Evolutionary conservation across 108 stramenopile genomes (phyloP).

Genomic region (Skeletonema potamos): DNA sequence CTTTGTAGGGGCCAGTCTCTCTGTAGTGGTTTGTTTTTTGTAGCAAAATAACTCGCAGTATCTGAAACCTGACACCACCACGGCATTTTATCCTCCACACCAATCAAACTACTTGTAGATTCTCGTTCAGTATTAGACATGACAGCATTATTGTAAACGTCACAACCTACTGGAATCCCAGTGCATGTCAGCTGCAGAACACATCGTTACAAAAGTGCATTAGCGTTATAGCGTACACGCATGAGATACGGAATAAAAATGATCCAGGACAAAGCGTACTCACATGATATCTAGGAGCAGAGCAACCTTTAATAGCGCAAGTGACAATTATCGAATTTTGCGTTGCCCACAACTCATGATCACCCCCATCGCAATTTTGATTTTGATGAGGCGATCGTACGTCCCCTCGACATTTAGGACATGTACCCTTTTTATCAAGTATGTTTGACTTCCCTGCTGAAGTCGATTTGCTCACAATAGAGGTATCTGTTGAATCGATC

Average conservation of each 20-base stretch:
- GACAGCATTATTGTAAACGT: background rate
- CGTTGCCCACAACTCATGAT: background rate
- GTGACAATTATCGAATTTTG: background rate
- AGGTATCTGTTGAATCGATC: constrained; percentile 1
- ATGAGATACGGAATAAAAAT: background rate
- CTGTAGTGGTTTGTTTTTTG: background rate
- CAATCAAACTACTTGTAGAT: background rate
- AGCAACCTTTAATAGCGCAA: constrained; percentile 12
- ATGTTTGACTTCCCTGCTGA: background rate
- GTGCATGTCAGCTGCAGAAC: background rate
- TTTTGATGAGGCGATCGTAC: constrained; percentile 5
- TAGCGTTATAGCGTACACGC: too few species aligned
- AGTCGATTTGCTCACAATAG: background rate
- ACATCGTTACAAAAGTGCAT: background rate
- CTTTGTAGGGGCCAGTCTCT: constrained; percentile 18
- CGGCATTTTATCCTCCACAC: background rate
- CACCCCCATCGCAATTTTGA: background rate
- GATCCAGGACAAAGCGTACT: constrained; percentile 16
- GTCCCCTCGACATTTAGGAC: constrained; percentile 15
- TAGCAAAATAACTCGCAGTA: background rate
- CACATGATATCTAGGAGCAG: constrained; percentile 25
- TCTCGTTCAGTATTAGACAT: background rate
- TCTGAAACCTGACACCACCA: background rate
- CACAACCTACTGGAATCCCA: background rate
- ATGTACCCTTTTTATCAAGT: constrained; percentile 4